Percentiles rank a stretch among this genome's conserved stretches.
These are phyloP conservation scores for Ehretia macrophylla DNA, from an alignment of 257 asterid genomes.

Conservation along the genomic window DNA sequence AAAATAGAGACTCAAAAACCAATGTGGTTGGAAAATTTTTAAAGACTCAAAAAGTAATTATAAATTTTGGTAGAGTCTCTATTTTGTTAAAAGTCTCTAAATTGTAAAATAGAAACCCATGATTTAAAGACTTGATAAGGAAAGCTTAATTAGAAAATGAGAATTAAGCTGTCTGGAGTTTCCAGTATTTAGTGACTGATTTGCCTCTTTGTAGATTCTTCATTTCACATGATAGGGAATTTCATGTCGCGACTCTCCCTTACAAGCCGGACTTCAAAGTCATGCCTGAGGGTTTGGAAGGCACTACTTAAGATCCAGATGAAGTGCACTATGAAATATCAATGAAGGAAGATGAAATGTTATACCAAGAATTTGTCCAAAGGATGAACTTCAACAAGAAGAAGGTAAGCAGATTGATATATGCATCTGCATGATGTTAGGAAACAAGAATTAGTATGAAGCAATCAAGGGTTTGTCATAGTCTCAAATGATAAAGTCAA, in stretches of 20 bases:
- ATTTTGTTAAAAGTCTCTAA: no score
- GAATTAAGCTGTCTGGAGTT: no score
- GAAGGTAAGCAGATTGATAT: slow-evolving; percentile 49
- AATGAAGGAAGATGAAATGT: slow-evolving; percentile 84
- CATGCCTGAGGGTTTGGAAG: slow-evolving; percentile 99
- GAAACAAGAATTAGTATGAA: background rate
- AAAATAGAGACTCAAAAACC: no score
- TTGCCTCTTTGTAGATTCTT: slow-evolving; percentile 63
- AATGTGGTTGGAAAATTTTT: no score
- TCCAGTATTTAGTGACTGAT: slow-evolving; percentile 2
- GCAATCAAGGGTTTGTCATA: background rate
- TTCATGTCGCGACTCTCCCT: slow-evolving; percentile 89
- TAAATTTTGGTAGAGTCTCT: no score
- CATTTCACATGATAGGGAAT: slow-evolving; percentile 74
- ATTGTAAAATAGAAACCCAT: no score
- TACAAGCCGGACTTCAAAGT: slow-evolving; percentile 93
- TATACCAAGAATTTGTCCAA: slow-evolving; percentile 82
- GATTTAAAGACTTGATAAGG: no score
- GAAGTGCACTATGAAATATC: slow-evolving; percentile 97
- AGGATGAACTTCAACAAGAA: slow-evolving; percentile 77
- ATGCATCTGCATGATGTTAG: no score
- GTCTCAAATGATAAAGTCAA: no score
- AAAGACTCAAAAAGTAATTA: no score
- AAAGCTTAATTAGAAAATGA: no score
- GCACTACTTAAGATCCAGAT: slow-evolving; percentile 89